Evolutionary conservation across 163 green algal species (phyloP).

Genomic region (Botryococcus braunii): DNA sequence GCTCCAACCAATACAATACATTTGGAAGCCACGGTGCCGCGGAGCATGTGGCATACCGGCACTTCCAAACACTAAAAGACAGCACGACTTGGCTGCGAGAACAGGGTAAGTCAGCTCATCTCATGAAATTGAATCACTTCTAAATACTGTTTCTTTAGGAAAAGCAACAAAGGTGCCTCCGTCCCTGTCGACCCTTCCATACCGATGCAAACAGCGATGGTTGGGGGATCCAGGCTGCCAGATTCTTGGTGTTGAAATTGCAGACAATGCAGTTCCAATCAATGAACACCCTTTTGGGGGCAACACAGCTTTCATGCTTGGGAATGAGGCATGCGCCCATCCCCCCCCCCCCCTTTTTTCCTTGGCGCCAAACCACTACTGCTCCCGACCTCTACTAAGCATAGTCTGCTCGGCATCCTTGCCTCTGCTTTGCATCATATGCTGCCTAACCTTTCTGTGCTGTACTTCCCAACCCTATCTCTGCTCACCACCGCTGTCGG

Average conservation of each 20-base stretch:
- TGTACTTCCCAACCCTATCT: too few species aligned
- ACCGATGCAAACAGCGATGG: too few species aligned
- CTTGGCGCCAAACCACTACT: too few species aligned
- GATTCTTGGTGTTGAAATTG: constrained; percentile 81
- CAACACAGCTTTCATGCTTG: constrained; percentile 77
- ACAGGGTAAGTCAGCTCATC: constrained; percentile 22
- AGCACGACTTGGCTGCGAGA: constrained; percentile 44
- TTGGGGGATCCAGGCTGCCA: constrained; percentile 34
- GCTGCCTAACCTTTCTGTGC: too few species aligned
- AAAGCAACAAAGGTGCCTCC: not conserved
- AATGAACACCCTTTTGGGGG: constrained; percentile 65
- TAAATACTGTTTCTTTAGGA: not conserved
- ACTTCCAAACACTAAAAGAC: constrained; percentile 56
- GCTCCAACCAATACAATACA: constrained; percentile 66
- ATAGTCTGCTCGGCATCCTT: too few species aligned
- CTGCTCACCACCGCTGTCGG: too few species aligned
- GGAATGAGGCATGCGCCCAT: constrained; percentile 71
- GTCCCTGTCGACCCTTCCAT: too few species aligned
- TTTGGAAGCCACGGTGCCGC: constrained; percentile 73
- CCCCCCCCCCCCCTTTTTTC: too few species aligned
- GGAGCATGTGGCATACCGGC: constrained; percentile 47
- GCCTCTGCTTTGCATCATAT: too few species aligned
- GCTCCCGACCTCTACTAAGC: too few species aligned
- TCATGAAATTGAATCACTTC: not conserved
- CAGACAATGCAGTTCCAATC: constrained; percentile 45